Base-by-base conservation (phyloP, 176 grass and related monocot genomes). In the Hsuehochloa calcarea region DNA sequence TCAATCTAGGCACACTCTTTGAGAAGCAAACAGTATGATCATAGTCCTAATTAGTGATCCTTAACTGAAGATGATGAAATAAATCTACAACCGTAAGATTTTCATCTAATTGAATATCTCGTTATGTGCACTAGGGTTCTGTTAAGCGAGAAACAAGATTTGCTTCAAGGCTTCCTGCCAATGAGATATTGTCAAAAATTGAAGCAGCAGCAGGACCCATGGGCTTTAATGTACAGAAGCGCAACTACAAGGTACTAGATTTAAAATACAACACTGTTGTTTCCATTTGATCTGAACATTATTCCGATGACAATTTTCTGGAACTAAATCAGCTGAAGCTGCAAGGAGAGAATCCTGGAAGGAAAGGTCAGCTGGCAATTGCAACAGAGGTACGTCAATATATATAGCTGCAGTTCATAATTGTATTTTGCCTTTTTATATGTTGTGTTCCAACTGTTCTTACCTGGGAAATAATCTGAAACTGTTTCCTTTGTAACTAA, bases 341-440 rank as follows among this genome's bases (percentile, higher is more conserved):
- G 68, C 86, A 99, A 94, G 90, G 97, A 17, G 97, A 92, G 89
- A 96, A 90, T 75, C 88, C 88, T 67, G 97, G 97, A 79, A 96
- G 97, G 84, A 99, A 99, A 86, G 97, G 97, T 65, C 97, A 96
- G 65, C 82, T 99, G n/a, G 93, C 97, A 47, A 91, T 99, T 74
- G 84, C 93, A 69, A 96, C 97, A 26, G 93, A 99, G 93, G 96
- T 96, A 87, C 17, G 26, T 11, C 34, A 69, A n/a, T 34, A 43
- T 63, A 25, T 4, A 47, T 52, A 58, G 27, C 58, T 65, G 6
- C 16, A 56, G 4, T 72, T 43, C 49, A 49, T 62, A 11, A 78
- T 26, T 79, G 3, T 67, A 3, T 19, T 35, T 62, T 49, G 20
- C 4, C 3, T 77, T 75, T 4, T 73, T 55, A 20, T 16, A 44